These are phyloP conservation scores for Fusarium torulosum DNA, from an alignment of 2,329 filamentous ascomycete species.

Conservation along the genomic window DNA sequence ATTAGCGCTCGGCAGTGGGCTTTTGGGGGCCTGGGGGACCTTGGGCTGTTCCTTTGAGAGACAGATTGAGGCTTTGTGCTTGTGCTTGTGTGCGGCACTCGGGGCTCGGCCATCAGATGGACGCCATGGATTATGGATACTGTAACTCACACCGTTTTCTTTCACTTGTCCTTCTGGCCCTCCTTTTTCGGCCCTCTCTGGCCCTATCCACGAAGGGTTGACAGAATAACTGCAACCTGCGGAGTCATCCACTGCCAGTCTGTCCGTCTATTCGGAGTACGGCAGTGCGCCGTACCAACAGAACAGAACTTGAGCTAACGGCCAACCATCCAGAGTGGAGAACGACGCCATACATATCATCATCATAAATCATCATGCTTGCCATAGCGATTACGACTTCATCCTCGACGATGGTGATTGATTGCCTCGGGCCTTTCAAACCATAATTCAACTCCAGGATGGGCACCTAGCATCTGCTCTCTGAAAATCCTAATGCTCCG, in stretches of 20 bases:
- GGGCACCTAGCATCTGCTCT: background rate
- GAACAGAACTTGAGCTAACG: constrained; percentile 33
- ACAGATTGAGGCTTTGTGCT: constrained; percentile 39
- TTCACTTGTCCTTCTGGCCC: constrained; percentile 31
- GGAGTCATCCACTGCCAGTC: background rate
- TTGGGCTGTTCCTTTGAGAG: constrained; percentile 16
- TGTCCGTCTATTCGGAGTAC: constrained; percentile 40
- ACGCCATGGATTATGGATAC: constrained; percentile 36
- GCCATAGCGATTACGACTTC: constrained; percentile 17
- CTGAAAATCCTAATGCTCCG: constrained; percentile 6
- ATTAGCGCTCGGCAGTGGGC: constrained; percentile 38
- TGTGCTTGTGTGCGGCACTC: constrained; percentile 26
- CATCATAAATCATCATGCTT: constrained; percentile 43
- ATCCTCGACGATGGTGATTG: constrained; percentile 30
- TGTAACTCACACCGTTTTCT: constrained; percentile 44
- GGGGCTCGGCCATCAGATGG: constrained; percentile 22
- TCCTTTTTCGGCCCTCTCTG: constrained; percentile 13
- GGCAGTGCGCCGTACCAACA: constrained; percentile 40
- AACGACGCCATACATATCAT: constrained; percentile 33
- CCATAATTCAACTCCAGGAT: background rate
- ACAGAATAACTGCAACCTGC: constrained; percentile 23
- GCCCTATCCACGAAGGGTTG: constrained; percentile 14
- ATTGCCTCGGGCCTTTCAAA: constrained; percentile 24
- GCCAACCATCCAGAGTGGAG: constrained; percentile 35
- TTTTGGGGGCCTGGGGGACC: constrained; percentile 3